A percentile compares a stretch with the other conserved stretches of the same genome.
phyloP scores from a whole-genome alignment of 2,329 filamentous ascomycete genomes.

The Neoscytalidium dimidiatum region DNA sequence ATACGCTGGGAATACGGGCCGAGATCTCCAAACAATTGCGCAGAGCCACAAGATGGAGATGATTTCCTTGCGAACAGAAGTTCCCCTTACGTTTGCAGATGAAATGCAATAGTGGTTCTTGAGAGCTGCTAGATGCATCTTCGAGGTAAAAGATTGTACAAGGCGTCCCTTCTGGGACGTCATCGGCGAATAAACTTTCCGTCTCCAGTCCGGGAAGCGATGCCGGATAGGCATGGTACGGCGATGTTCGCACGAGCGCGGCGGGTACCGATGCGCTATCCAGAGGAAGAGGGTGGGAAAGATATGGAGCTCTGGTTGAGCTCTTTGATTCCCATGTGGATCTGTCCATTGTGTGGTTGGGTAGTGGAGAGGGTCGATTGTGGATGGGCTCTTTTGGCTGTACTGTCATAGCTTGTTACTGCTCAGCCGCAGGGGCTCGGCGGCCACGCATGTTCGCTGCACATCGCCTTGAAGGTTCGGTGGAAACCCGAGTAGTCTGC shows the following conservation, averaged over 20 bases:
- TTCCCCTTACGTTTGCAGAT: background rate
- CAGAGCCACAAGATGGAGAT: background rate
- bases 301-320: too few species aligned
- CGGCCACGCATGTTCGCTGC: too few species aligned
- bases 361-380: background rate
- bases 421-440: background rate
- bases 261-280: background rate
- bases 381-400: background rate
- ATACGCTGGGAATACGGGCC: background rate
- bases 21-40: background rate
- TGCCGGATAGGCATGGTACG: background rate
- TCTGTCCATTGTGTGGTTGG: background rate
- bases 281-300: background rate
- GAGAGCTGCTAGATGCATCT: background rate
- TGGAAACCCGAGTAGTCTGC: too few species aligned
- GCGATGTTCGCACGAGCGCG: background rate
- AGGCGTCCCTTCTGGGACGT: background rate
- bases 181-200: background rate
- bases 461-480: too few species aligned
- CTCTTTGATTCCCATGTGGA: background rate
- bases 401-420: too few species aligned
- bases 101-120: background rate
- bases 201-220: background rate
- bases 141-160: background rate
- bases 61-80: background rate